Conservation (phyloP, 2,329 filamentous ascomycete species). For the Pseudogymnoascus verrucosus region DNA sequence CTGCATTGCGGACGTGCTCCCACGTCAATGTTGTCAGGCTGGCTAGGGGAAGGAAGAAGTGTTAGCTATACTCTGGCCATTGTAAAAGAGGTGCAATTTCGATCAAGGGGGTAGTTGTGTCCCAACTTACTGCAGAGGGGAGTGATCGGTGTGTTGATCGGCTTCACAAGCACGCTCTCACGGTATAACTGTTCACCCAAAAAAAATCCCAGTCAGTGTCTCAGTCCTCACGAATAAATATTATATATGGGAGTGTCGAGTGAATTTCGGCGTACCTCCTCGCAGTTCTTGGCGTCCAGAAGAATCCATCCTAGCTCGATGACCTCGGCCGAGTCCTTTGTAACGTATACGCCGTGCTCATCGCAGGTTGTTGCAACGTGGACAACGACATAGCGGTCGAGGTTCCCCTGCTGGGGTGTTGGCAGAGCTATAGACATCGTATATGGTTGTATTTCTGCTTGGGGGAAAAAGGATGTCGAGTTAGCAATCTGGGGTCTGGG, state of each 20-base stretch:
- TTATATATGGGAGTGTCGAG: slow-evolving; percentile 4
- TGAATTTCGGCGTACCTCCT: slow-evolving; percentile 61
- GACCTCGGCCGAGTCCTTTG: slow-evolving; percentile 97
- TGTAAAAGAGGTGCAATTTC: not conserved
- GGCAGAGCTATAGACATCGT: slow-evolving; percentile 41
- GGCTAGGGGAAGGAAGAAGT: slow-evolving; percentile 44
- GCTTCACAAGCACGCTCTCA: slow-evolving; percentile 94
- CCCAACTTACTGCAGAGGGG: slow-evolving; percentile 76
- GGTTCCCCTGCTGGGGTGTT: slow-evolving; percentile 50
- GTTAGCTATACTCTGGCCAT: slow-evolving; percentile 17
- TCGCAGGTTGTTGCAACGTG: slow-evolving; percentile 98
- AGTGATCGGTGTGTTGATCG: slow-evolving; percentile 96
- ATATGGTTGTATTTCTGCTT: not conserved
- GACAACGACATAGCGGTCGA: slow-evolving; percentile 96
- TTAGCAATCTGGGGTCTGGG: not conserved
- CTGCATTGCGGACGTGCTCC: slow-evolving; percentile 97
- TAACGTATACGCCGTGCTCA: slow-evolving; percentile 98
- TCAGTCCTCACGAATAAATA: not conserved
- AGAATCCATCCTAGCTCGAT: slow-evolving; percentile 99
- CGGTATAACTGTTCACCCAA: slow-evolving; percentile 65
- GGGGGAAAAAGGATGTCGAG: not conserved
- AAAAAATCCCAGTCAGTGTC: slow-evolving; percentile 18
- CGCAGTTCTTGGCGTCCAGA: slow-evolving; percentile 80
- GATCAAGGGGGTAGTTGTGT: slow-evolving; percentile 13
- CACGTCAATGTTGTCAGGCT: slow-evolving; percentile 96